Conservation (phyloP, 371 early-diverging fungal genomes). For the Mucor ambiguus region DNA sequence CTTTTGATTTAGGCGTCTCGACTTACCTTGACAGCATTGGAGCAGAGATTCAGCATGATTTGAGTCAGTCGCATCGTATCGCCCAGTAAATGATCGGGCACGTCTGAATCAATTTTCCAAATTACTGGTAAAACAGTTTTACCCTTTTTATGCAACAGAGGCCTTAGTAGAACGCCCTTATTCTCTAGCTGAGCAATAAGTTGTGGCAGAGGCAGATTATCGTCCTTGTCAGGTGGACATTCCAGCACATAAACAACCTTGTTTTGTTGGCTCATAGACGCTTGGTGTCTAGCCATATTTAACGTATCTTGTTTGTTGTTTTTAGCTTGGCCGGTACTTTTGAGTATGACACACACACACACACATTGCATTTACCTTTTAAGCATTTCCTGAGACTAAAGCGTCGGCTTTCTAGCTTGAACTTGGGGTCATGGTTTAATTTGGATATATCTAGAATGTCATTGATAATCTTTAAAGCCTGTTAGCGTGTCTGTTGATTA, state of each 20-base stretch:
- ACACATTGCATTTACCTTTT: conserved; percentile 44
- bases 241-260: conserved; percentile 55
- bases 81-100: conserved; percentile 59
- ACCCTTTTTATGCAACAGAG: conserved; percentile 27
- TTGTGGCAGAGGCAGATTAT: conserved; percentile 46
- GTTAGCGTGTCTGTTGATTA: not conserved
- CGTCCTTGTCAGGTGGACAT: conserved; percentile 57
- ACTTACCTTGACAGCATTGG: conserved; percentile 60
- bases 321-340: not conserved
- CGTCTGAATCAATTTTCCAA: conserved; percentile 61
- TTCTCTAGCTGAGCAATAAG: conserved; percentile 33
- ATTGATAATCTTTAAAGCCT: conserved; percentile 52
- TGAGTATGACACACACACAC: too few relatives aligned
- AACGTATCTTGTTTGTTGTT: conserved; percentile 36
- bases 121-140: conserved; percentile 56
- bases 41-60: conserved; percentile 60
- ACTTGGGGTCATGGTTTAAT: conserved; percentile 63
- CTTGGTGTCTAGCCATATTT: conserved; percentile 55
- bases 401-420: conserved; percentile 56
- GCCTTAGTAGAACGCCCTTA: conserved; percentile 22
- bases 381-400: conserved; percentile 61
- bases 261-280: conserved; percentile 46
- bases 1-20: not conserved
- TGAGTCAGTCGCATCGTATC: conserved; percentile 63
- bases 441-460: conserved; percentile 64